Evolutionary conservation across 2,329 filamentous ascomycete genomes (phyloP), one percentile per base, ranked within the genome.

Genomic region (Diaporthe caulivora): DNA sequence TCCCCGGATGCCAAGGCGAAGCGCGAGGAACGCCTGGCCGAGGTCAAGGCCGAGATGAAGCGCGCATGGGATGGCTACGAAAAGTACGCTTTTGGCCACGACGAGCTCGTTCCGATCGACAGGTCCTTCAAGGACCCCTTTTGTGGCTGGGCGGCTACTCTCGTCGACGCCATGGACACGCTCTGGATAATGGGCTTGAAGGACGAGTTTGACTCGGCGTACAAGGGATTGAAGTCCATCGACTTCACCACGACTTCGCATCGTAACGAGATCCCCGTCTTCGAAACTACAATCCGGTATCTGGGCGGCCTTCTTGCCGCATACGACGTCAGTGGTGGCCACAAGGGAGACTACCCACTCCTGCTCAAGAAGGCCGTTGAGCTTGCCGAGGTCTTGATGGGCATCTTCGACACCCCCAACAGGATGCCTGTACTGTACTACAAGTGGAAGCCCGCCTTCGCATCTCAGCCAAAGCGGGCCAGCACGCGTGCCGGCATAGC

Each of bases 261-360:
- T 18, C 87, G 92, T 64, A 80, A 83, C 49, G 90, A 93, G 62
- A 97, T 98, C 58, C 95, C 95, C n/a, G 88, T 97, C 10, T 98
- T 98, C 78, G 95, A 98, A 83, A 97, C 95, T 0, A 94, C 92
- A 15, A 98, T 98, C 79, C 91, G 96, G 68, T 98, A 98, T 78
- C 87, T 98, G 6, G 96, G 96, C 42, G 96, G 96, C 1, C 85
- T 98, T 55, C 80, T 98, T 54, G 92, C 92, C 51, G 95, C 95
- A 9, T 98, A 96, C 80, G 96, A 98, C 83, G 87, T 98, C 72
- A 95, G 93, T 69, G 93, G 90, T 24, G 91, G 89, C 9, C 78
- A 83, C 49, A 78, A 82, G 10, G 86, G 87, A 49, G 78, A 84
- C 18, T 93, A 97, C 78, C 83, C 87, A 26, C 86, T 93, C 31